Evolutionary conservation across 2,329 filamentous ascomycete genomes (phyloP).

Genomic region (Conoideocrella luteorostrata): DNA sequence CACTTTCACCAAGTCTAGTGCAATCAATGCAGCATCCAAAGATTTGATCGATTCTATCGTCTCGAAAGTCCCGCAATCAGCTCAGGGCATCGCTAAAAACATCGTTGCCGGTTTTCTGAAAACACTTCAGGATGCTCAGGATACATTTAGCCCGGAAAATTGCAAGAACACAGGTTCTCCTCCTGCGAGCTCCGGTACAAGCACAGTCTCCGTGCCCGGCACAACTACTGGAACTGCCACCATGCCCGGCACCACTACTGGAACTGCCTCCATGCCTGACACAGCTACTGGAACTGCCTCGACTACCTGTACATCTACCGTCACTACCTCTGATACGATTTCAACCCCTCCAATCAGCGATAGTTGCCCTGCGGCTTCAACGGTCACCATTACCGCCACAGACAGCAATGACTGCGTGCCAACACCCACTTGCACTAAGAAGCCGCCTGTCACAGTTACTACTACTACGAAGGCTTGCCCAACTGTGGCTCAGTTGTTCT

Average conservation of each 20-base stretch:
- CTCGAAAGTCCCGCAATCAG: neutral
- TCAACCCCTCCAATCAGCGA: neutral
- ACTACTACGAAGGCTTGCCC: conserved; percentile 3
- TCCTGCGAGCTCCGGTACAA: no score
- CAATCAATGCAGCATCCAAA: neutral
- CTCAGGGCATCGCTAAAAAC: conserved; percentile 1
- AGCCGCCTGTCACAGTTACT: conserved; percentile 2
- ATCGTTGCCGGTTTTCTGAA: neutral
- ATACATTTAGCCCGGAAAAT: neutral
- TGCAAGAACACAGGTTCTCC: no score
- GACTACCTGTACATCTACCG: neutral
- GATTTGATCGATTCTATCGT: conserved; percentile 1
- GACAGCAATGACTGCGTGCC: conserved; percentile 2
- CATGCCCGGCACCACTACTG: neutral
- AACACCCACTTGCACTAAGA: no score
- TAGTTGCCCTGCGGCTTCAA: conserved; percentile 3
- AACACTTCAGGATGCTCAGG: neutral
- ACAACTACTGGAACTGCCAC: neutral
- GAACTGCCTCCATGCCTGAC: no score
- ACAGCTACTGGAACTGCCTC: no score
- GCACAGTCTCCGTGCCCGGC: no score
- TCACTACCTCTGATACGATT: neutral
- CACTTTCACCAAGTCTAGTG: neutral
- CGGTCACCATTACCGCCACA: conserved; percentile 1
- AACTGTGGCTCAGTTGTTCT: no score